Base-by-base conservation (phyloP, 495 filamentous ascomycete genomes). In the Sphaerosporella brunnea region DNA sequence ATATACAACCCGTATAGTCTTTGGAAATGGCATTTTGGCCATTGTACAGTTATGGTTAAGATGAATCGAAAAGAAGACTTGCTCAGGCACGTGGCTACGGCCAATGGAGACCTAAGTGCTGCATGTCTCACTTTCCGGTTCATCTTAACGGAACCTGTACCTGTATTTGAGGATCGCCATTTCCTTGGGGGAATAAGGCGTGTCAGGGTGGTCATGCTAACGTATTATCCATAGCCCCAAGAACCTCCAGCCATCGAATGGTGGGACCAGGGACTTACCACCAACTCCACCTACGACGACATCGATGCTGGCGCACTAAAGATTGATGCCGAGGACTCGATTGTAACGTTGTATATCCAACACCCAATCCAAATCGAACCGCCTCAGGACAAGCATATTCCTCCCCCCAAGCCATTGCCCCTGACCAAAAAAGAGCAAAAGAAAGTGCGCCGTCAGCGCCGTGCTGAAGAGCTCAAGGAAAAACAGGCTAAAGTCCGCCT, bases 401-500 rank as follows among this genome's bases (percentile, higher is more conserved):
- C 84, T 0, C 63, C 72, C 28, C 76, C 81, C 16, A 94, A 94
- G 62, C 83, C 90, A 11, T 87, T 99, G 79, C 87, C 79, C 60
- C 73, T 96, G 19, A 99, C 90, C 13, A 68, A 78, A 7, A 84
- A 82, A 56, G 92, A 99, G 64, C 83, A 87, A 63, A 76, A 80
- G 32, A 99, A 99, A 60, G 69, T 90, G 35, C 80, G 90, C 24
- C 78, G 92, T 4, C 87, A 94, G 64, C 75, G 83, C 44, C 78
- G 92, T 38, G 87, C 90, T 73, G 84, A 79, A 28, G 80, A 92
- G 34, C 69, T 92, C 48, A 95, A 96, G 62, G 90, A 96, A 66
- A 78, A 86, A 50, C 90, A 97, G 64, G 86, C 87, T 44, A 95
- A 96, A 69, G 85, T 94, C 48, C 70, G 87, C 32, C 70, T 97